Evolutionary conservation across 495 filamentous ascomycete species (phyloP), one percentile per base, ranked within the genome.

Genomic region (Aspergillus sparsus): DNA sequence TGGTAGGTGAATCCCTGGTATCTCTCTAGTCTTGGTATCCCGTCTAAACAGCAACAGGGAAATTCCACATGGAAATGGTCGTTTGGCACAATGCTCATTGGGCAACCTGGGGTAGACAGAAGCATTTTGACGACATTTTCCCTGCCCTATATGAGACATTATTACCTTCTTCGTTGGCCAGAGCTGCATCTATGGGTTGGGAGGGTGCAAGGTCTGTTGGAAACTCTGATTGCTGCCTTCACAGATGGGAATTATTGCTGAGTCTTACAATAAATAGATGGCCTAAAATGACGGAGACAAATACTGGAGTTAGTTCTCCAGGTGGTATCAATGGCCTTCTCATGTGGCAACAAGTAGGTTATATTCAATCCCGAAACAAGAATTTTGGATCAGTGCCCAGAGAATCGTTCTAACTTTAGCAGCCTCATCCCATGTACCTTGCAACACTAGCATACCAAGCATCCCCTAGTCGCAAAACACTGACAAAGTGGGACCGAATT

Each of bases 41-140:
- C 6, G 9, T 15, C 15, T 21, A 9, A 47, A n/a, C 1, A 10
- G 6, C 5, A 21, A 9, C 34, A 63, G 56, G 57, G 6, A 64
- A 64, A 15, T 64, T 64, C 41, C 62, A 64, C 13, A 64, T 64
- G 62, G 62, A 64, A 41, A 64, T 64, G 62, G 57, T 64, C 6
- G 53, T 64, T 5, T 64, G 62, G 62, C 62, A 64, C 33, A 64
- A 60, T 50, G 62, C 62, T 6, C 62, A 64, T 33, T 64, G 57
- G 62, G 62, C 49, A 6, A 64, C 62, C 4, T 64, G 62, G 62
- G 62, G 62, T 11, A 53, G 62, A 27, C 47, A 60, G 37, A 45
- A 64, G 35, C 11, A 39, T 3, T 64, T 64, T 15, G 53, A 64
- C 21, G 15, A 46, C 12, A 60, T 64, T 16, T 64, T 64, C 31